phyloP scores from a whole-genome alignment of 768 basidiomycete genomes.

The Filobasidium floriforme region DNA sequence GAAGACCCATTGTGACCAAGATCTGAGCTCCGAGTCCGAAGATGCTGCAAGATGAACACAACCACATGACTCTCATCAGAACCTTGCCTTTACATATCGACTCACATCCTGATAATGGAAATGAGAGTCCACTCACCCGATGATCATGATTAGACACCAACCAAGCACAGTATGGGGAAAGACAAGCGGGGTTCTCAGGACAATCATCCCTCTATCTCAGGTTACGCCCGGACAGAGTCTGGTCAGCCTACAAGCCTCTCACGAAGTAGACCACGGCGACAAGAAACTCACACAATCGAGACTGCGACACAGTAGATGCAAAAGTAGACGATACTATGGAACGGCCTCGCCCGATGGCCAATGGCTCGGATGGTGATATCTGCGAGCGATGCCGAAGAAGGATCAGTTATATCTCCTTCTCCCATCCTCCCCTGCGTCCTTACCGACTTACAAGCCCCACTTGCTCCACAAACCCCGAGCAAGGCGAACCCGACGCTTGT shows the following conservation, averaged over 20 bases:
- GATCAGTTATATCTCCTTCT: background rate
- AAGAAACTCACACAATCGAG: constrained; percentile 39
- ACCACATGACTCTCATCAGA: constrained; percentile 34
- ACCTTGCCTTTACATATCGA: constrained; percentile 10
- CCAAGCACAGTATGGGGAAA: constrained; percentile 28
- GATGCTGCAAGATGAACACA: constrained; percentile 30
- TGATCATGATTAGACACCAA: constrained; percentile 22
- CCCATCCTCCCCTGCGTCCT: background rate
- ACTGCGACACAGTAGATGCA: constrained; percentile 54
- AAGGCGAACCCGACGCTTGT: constrained; percentile 62
- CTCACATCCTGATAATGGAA: background rate
- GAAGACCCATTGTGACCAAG: constrained; percentile 58
- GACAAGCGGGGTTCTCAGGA: constrained; percentile 35
- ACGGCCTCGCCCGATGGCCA: constrained; percentile 64
- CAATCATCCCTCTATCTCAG: constrained; percentile 21
- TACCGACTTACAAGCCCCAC: constrained; percentile 59
- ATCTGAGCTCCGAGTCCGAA: constrained; percentile 49
- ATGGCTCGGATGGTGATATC: constrained; percentile 59
- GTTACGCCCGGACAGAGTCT: no score
- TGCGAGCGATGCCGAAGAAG: constrained; percentile 24
- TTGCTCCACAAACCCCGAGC: constrained; percentile 58
- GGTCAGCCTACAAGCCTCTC: background rate
- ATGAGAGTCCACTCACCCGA: constrained; percentile 11
- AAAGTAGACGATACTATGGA: constrained; percentile 66
- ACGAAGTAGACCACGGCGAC: constrained; percentile 4